A percentile compares a stretch with the other conserved stretches of the same genome.
Evolutionary conservation across 208 protist species (phyloP).

Genomic region (Phytomonas francai): DNA sequence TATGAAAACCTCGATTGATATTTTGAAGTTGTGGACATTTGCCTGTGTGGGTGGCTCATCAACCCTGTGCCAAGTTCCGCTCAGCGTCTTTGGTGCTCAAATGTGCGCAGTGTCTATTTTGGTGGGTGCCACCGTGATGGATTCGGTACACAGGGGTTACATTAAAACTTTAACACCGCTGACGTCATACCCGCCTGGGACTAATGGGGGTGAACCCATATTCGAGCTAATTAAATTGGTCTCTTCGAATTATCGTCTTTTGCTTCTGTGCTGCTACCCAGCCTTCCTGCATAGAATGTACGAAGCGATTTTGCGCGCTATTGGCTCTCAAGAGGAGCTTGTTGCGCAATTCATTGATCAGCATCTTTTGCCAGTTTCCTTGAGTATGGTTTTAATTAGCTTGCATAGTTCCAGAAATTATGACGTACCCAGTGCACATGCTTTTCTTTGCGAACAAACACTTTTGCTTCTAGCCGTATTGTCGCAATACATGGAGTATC

Average conservation of each 20-base stretch:
- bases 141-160: not conserved
- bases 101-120: not conserved
- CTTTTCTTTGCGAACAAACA: not conserved
- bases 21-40: not conserved
- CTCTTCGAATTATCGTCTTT: not conserved
- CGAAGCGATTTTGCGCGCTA: not conserved
- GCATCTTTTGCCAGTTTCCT: not conserved
- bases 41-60: not conserved
- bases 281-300: not conserved
- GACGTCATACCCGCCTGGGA: not conserved
- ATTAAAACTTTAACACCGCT: not conserved
- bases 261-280: not conserved
- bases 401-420: constrained; percentile 1
- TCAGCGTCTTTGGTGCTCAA: not conserved
- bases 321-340: not conserved
- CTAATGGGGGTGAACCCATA: not conserved
- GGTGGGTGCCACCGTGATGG: not conserved
- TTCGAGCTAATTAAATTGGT: not conserved
- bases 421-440: not conserved
- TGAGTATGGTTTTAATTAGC: not conserved
- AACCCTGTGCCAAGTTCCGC: not conserved
- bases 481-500: not conserved
- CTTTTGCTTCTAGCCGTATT: not conserved
- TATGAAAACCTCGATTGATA: not conserved
- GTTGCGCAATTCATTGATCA: not conserved